Evolutionary conservation across 2,329 filamentous ascomycete species (phyloP), one percentile per base, ranked within the genome.

Genomic region (Clathrospora elynae): DNA sequence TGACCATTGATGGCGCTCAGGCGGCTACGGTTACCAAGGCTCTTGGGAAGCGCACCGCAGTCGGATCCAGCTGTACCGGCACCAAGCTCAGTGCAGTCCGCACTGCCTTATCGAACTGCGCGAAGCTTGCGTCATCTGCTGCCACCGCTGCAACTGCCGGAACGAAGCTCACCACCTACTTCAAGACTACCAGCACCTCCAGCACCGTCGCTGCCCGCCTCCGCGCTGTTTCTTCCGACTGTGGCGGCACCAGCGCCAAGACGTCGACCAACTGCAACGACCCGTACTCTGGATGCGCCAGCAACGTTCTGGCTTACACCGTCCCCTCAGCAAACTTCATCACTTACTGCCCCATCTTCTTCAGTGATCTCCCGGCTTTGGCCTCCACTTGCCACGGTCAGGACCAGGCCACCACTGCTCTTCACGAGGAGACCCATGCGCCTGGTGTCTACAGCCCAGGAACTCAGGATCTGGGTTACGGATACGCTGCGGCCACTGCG

Each of bases 381-480:
- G 70, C 77, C 6, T 55, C 54, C 6, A 68, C 63, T 1, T 88
- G 85, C 72, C 82, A 86, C 61, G 76, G 58, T 2, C 84, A 87
- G 68, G 84, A 86, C 60, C 81, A 84, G 70, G 81, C 80, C 2
- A 84, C 78, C 8, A 86, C 84, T 10, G 77, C 77, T 20, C 66
- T 88, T 10, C 85, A 88, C 59, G 85, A 88, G 73, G 73, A 77
- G 53, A 85, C 84, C 6, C 85, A 87, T 61, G 74, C 78, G n/a
- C 68, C 77, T 61, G 75, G 70, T 68, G 73, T 78, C 9, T 80
- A 80, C 42, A 63, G 57, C 57, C 62, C 64, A 9, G 80, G 82
- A 6, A 86, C 83, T 2, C 64, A 76, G 2, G 84, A 87, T 59
- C 71, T 78, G 37, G 66, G 52, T 17, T 82, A 81, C 52, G 82